Evolutionary conservation across 495 filamentous ascomycete genomes (phyloP).

Genomic region (Cetradonia linearis): DNA sequence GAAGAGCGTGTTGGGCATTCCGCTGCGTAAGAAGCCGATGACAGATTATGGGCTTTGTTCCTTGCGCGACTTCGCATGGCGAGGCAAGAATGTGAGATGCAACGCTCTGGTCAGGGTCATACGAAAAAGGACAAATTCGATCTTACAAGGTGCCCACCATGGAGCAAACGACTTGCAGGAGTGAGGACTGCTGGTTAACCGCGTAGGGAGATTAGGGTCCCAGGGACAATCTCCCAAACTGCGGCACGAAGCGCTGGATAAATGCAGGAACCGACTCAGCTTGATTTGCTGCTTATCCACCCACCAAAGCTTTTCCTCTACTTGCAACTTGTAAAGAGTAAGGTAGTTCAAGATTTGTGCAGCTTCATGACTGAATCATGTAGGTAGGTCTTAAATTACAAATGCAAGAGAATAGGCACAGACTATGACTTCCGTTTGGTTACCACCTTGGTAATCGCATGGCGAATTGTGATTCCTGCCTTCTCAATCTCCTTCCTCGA

Average conservation of each 20-base stretch:
- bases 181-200: not conserved
- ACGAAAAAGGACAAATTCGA: no score
- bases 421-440: not conserved
- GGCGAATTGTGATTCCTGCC: slow-evolving; percentile 74
- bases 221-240: slow-evolving; percentile 9
- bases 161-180: not conserved
- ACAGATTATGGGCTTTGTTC: not conserved
- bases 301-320: not conserved
- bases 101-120: not conserved
- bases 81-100: not conserved
- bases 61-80: not conserved
- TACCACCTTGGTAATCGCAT: slow-evolving; percentile 86
- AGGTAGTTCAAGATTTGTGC: not conserved
- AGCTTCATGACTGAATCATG: not conserved
- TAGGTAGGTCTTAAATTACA: not conserved
- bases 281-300: slow-evolving; percentile 1
- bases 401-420: not conserved
- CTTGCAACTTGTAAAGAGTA: not conserved
- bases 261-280: slow-evolving; percentile 3
- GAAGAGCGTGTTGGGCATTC: not conserved
- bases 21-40: not conserved
- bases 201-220: not conserved
- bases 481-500: slow-evolving; percentile 92
- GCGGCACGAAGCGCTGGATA: slow-evolving; percentile 12
- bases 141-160: no score